These are phyloP conservation scores for Ambrosia trifida DNA, from an alignment of 129 eudicot genomes.

Conservation along the genomic window DNA sequence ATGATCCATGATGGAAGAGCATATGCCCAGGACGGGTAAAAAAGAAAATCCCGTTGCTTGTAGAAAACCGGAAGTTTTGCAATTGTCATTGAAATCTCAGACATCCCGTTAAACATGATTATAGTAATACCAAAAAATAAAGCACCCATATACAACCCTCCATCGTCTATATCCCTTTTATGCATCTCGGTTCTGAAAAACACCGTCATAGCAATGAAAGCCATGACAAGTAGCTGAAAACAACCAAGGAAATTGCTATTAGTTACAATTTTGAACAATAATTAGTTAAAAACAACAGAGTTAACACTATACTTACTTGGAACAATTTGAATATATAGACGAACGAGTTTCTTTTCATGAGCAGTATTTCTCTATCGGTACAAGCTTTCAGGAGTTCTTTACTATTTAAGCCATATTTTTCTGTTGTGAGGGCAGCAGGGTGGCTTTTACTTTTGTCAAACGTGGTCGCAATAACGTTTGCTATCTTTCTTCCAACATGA, in stretches of 20 bases:
- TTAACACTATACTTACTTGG: slow-evolving; percentile 40
- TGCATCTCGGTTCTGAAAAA: slow-evolving; percentile 69
- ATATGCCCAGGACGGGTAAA: slow-evolving; percentile 80
- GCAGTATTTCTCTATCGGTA: slow-evolving; percentile 49
- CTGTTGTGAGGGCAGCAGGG: slow-evolving; percentile 70
- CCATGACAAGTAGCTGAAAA: slow-evolving; percentile 48
- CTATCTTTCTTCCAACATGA: slow-evolving; percentile 45
- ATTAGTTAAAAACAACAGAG: background rate
- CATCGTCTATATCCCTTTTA: slow-evolving; percentile 37
- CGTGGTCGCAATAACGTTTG: slow-evolving; percentile 39
- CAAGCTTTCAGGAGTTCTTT: slow-evolving; percentile 62
- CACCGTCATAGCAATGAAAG: slow-evolving; percentile 52
- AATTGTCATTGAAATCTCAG: slow-evolving; percentile 74
- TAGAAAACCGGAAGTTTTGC: slow-evolving; percentile 79
- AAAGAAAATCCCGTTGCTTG: slow-evolving; percentile 81
- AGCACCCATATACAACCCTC: slow-evolving; percentile 49
- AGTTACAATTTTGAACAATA: slow-evolving; percentile 10
- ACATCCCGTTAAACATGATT: slow-evolving; percentile 63
- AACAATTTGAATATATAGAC: slow-evolving; percentile 47
- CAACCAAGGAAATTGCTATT: background rate
- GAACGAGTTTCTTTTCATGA: slow-evolving; percentile 75
- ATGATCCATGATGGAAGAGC: slow-evolving; percentile 71
- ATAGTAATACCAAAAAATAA: slow-evolving; percentile 39
- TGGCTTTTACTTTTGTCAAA: slow-evolving; percentile 61
- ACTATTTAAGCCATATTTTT: slow-evolving; percentile 48